These are phyloP conservation scores for Colletotrichum tropicale DNA, from an alignment of 2,329 filamentous ascomycete species.

Conservation along the genomic window DNA sequence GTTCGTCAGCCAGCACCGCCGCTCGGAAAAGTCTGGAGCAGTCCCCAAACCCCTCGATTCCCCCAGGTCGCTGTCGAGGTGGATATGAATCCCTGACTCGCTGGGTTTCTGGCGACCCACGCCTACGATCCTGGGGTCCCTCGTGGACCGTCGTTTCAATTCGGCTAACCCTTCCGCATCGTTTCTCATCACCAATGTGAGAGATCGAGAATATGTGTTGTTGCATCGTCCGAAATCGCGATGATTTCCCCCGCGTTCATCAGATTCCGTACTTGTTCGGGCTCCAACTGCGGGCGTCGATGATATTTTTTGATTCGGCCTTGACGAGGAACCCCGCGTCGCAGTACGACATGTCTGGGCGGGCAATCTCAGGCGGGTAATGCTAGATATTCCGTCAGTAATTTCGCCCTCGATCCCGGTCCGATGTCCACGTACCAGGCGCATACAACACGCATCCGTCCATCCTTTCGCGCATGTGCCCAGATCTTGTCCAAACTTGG, in stretches of 20 bases:
- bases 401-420: not conserved
- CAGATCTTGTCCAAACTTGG: constrained; percentile 19
- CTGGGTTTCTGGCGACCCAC: not conserved
- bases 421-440: not conserved
- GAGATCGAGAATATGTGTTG: not conserved
- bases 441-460: constrained; percentile 20
- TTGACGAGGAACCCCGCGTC: constrained; percentile 15
- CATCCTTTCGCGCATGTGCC: constrained; percentile 15
- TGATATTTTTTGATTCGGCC: constrained; percentile 5
- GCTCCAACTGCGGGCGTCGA: not conserved
- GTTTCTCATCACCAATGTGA: not conserved
- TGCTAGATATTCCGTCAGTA: not conserved
- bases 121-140: not conserved
- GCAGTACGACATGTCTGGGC: constrained; percentile 13
- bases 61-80: not conserved
- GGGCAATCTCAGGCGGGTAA: constrained; percentile 16
- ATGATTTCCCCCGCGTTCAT: not conserved
- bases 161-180: not conserved
- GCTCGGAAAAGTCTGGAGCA: not conserved
- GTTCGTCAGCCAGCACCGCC: not conserved
- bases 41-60: not conserved
- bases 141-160: not conserved
- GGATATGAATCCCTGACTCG: not conserved
- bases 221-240: not conserved
- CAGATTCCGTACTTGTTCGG: not conserved